Conservation (phyloP, 225 moss, liverwort and hornwort species). For the Pseudisothecium myosuroides region DNA sequence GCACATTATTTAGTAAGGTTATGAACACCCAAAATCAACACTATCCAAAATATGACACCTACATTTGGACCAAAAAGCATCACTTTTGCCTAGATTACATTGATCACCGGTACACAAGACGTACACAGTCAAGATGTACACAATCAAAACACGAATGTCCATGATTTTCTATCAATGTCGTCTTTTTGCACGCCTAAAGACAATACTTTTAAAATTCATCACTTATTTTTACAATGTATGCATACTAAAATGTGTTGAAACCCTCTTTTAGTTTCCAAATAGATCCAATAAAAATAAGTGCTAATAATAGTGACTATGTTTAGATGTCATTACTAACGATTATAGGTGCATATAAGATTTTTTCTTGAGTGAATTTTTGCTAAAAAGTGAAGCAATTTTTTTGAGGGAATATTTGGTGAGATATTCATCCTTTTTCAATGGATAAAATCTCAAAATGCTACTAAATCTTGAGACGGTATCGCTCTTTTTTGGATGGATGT, state of each 20-base stretch:
- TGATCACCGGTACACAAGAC: not conserved
- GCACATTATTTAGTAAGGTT: rapidly evolving
- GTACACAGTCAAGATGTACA: not conserved
- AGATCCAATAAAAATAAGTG: not conserved
- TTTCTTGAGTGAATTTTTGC: too few species aligned
- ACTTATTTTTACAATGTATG: not conserved
- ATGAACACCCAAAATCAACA: not conserved
- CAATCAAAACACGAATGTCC: not conserved
- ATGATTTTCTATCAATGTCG: not conserved
- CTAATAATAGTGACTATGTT: too few species aligned
- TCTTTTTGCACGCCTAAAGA: not conserved
- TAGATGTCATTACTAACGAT: too few species aligned
- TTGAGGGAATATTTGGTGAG: too few species aligned
- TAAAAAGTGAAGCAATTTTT: too few species aligned
- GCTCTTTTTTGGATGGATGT: too few species aligned
- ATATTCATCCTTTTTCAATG: too few species aligned
- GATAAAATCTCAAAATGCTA: too few species aligned
- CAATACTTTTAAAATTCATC: not conserved
- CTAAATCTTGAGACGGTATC: too few species aligned
- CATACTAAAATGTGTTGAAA: not conserved
- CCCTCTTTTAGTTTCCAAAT: too few species aligned
- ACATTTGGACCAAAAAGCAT: not conserved
- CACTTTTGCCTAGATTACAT: not conserved
- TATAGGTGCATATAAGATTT: too few species aligned
- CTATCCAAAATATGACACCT: not conserved